These are phyloP conservation scores for Calocera viscosa DNA, from an alignment of 768 basidiomycete species.

Conservation along the genomic window DNA sequence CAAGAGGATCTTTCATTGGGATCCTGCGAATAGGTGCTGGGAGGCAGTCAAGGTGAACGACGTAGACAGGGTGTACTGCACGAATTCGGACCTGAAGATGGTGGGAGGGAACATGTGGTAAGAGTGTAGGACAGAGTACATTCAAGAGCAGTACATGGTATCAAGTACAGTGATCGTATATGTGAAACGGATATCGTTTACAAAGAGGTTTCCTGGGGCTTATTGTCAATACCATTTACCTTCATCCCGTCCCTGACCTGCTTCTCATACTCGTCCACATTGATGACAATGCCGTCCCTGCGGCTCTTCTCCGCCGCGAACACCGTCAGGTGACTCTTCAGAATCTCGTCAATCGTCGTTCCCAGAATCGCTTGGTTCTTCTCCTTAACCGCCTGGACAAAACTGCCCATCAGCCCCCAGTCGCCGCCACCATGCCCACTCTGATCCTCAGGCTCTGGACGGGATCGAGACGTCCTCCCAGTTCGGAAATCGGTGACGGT, in stretches of 20 bases:
- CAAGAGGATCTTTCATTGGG: constrained; percentile 41
- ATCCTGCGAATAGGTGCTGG: constrained; percentile 9
- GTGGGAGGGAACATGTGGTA: constrained; percentile 1
- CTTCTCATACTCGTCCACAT: constrained; percentile 54
- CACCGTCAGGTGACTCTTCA: constrained; percentile 69
- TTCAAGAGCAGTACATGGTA: not conserved
- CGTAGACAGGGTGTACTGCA: not conserved
- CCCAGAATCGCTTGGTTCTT: constrained; percentile 52
- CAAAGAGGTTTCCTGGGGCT: not conserved
- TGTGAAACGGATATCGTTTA: not conserved
- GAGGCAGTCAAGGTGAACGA: constrained; percentile 16
- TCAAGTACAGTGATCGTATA: not conserved
- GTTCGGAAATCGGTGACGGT: constrained; percentile 68
- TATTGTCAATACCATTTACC: not conserved
- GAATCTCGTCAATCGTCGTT: constrained; percentile 48
- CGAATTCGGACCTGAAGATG: constrained; percentile 7
- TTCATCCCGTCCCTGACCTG: constrained; percentile 17
- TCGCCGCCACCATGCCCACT: constrained; percentile 82
- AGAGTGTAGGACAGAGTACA: not conserved
- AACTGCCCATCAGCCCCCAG: constrained; percentile 56
- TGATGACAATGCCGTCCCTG: constrained; percentile 52
- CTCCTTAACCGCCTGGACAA: constrained; percentile 59
- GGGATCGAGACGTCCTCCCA: constrained; percentile 21
- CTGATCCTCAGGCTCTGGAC: constrained; percentile 41
- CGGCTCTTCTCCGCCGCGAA: constrained; percentile 79